phyloP scores from a whole-genome alignment of 805 yeast species.

The Lipomyces yamanashiensis region DNA sequence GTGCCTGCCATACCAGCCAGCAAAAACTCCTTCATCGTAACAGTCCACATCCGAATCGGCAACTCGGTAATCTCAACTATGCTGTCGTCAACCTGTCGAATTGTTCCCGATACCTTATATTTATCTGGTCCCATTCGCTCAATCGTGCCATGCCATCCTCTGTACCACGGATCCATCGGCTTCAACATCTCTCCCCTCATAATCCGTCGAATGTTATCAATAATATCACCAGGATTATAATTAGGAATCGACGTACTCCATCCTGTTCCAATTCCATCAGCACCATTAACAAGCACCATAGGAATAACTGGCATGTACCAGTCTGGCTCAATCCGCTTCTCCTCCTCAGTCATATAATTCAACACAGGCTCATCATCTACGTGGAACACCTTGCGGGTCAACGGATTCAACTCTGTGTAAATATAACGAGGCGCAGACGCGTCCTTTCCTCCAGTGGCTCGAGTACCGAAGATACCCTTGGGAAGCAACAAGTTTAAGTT shows the following conservation, averaged over 20 bases:
- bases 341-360: constrained; percentile 87
- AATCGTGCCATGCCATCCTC: constrained; percentile 90
- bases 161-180: constrained; percentile 89
- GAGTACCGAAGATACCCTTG: constrained; percentile 93
- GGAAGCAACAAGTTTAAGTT: constrained; percentile 85
- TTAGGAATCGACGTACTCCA: constrained; percentile 96
- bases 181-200: constrained; percentile 61
- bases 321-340: constrained; percentile 89
- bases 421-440: constrained; percentile 98
- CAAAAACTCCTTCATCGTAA: constrained; percentile 83
- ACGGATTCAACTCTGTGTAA: constrained; percentile 76
- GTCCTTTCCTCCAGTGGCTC: constrained; percentile 97
- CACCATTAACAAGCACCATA: constrained; percentile 91
- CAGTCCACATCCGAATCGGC: constrained; percentile 92
- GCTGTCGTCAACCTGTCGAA: constrained; percentile 77
- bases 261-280: constrained; percentile 99
- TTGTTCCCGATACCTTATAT: constrained; percentile 76
- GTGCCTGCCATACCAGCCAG: constrained; percentile 72
- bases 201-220: constrained; percentile 69
- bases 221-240: constrained; percentile 84
- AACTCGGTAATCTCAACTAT: constrained; percentile 89
- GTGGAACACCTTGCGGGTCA: constrained; percentile 78
- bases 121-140: constrained; percentile 68
- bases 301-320: constrained; percentile 96
- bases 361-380: constrained; percentile 79